These are phyloP conservation scores for Tulasnella calospora DNA, from an alignment of 768 basidiomycete species.

Conservation along the genomic window DNA sequence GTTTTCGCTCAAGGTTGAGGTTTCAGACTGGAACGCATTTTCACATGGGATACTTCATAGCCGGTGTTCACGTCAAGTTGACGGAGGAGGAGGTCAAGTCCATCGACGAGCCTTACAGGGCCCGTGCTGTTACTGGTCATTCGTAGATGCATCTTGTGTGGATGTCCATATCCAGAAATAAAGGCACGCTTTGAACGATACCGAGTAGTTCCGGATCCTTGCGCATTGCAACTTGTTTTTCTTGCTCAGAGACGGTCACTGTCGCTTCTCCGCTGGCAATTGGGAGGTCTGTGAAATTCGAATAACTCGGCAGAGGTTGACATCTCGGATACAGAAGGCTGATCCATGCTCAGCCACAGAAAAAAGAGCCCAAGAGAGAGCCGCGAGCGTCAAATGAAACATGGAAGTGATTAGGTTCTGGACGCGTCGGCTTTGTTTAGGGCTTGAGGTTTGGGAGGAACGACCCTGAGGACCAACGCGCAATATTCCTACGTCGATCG, in stretches of 20 bases:
- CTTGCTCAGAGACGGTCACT: not conserved
- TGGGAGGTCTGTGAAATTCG: not conserved
- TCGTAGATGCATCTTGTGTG: not conserved
- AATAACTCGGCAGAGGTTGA: too few species aligned
- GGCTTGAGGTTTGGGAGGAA: not conserved
- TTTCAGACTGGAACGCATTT: not conserved
- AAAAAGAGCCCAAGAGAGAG: too few species aligned
- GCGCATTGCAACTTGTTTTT: not conserved
- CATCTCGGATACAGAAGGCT: too few species aligned
- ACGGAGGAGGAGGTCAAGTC: constrained; percentile 52
- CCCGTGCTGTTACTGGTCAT: constrained; percentile 48
- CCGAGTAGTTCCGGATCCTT: not conserved
- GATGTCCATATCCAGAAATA: not conserved
- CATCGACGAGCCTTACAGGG: constrained; percentile 52
- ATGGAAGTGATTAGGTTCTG: too few species aligned
- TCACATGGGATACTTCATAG: constrained; percentile 31
- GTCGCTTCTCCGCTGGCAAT: not conserved
- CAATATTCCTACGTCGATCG: constrained; percentile 9
- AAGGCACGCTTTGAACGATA: not conserved
- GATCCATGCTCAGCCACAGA: too few species aligned
- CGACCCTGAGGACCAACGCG: not conserved
- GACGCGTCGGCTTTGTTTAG: too few species aligned
- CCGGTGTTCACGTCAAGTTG: constrained; percentile 46
- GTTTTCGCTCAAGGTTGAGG: constrained; percentile 11
- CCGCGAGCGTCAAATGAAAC: too few species aligned